phyloP scores from a whole-genome alignment of 495 filamentous ascomycete species.

The Xylaria acuta region DNA sequence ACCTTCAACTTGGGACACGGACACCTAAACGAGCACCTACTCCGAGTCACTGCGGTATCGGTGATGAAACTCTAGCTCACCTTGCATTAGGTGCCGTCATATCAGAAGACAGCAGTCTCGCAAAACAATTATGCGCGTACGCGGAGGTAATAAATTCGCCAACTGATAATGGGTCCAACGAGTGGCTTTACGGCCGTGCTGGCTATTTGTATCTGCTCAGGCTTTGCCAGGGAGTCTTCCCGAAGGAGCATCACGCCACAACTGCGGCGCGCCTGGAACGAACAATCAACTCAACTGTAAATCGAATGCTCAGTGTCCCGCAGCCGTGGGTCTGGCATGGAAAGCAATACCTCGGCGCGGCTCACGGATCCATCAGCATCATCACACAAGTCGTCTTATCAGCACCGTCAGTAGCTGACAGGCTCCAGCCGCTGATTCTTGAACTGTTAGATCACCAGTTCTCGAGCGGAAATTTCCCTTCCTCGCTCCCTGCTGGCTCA shows the following conservation, averaged over 20 bases:
- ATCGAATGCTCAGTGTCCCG: conserved; percentile 42
- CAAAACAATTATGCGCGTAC: conserved; percentile 50
- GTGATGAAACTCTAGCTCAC: conserved; percentile 60
- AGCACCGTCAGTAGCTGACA: conserved; percentile 35
- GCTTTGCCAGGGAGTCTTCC: conserved; percentile 38
- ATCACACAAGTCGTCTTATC: conserved; percentile 67
- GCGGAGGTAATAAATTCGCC: conserved; percentile 44
- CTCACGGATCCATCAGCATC: conserved; percentile 67
- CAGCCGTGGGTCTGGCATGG: conserved; percentile 62
- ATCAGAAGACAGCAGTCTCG: conserved; percentile 50
- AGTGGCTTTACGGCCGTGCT: conserved; percentile 66
- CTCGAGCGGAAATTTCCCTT: conserved; percentile 55
- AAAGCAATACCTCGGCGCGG: conserved; percentile 65
- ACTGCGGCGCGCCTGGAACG: conserved; percentile 40
- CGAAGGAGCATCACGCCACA: conserved; percentile 31
- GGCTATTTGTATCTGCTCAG: conserved; percentile 68
- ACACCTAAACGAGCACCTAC: conserved; percentile 36
- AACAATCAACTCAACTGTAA: conserved; percentile 45
- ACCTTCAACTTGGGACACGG: conserved; percentile 53
- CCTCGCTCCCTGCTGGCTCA: conserved; percentile 24
- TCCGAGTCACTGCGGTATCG: conserved; percentile 57
- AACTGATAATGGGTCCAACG: conserved; percentile 45
- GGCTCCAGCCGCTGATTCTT: conserved; percentile 52
- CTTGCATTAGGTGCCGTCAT: conserved; percentile 58
- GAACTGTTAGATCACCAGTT: conserved; percentile 52